These are phyloP conservation scores for Royoungia palumana DNA, from an alignment of 768 basidiomycete species.

Conservation along the genomic window DNA sequence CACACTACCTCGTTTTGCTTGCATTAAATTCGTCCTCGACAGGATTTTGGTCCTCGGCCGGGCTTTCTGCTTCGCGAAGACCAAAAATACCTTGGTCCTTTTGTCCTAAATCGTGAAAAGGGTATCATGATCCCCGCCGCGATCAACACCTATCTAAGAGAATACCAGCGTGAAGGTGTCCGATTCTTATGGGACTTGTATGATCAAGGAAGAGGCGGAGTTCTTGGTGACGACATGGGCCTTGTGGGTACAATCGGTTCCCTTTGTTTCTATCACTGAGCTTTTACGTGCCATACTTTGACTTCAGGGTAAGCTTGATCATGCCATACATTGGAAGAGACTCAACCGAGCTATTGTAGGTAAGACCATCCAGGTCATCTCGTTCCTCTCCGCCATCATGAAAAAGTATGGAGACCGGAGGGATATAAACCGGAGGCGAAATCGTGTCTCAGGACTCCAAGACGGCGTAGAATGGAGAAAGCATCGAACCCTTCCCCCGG, in stretches of 20 bases:
- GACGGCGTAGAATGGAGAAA: slow-evolving; percentile 54
- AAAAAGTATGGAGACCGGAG: slow-evolving; percentile 61
- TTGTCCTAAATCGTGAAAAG: slow-evolving; percentile 48
- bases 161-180: slow-evolving; percentile 87
- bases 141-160: slow-evolving; percentile 84
- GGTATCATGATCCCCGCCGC: slow-evolving; percentile 56
- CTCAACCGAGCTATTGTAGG: slow-evolving; percentile 34
- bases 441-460: slow-evolving; percentile 64
- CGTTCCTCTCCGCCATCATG: slow-evolving; percentile 91
- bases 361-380: slow-evolving; percentile 95
- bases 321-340: neutral
- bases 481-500: slow-evolving; percentile 52
- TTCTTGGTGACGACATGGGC: slow-evolving; percentile 98
- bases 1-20: neutral
- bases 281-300: neutral
- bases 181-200: slow-evolving; percentile 78
- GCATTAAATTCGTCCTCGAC: neutral
- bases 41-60: slow-evolving; percentile 50
- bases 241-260: slow-evolving; percentile 40
- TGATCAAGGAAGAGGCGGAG: slow-evolving; percentile 62
- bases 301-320: slow-evolving; percentile 25
- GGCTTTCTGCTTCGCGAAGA: slow-evolving; percentile 47
- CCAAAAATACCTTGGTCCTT: slow-evolving; percentile 42
- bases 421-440: slow-evolving; percentile 65
- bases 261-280: neutral